Conservation (phyloP, 345 rosid species). For the Populus deltoides region DNA sequence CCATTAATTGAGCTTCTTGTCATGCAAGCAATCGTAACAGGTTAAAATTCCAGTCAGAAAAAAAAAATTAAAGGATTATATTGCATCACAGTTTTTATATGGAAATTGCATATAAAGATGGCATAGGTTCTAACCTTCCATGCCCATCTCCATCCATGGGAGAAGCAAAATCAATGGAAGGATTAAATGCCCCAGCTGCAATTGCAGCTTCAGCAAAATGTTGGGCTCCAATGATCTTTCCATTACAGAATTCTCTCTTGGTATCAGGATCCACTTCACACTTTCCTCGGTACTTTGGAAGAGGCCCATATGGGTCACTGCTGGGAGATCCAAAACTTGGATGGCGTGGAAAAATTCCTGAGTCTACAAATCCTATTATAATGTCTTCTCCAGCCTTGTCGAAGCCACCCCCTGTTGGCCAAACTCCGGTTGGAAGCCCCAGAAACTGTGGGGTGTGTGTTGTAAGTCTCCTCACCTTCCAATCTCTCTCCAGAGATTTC, state of each 20-base stretch:
- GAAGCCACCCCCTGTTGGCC: conserved; percentile 99
- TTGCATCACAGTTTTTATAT: conserved; percentile 1
- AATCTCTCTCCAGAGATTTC: conserved; percentile 84
- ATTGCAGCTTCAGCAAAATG: conserved; percentile 95
- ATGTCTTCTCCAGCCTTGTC: conserved; percentile 94
- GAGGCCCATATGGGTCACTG: conserved; percentile 75
- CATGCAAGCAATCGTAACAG: background rate
- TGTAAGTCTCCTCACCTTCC: conserved; percentile 94
- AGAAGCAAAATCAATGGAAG: conserved; percentile 81
- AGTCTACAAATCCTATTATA: conserved; percentile 92
- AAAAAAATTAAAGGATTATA: background rate
- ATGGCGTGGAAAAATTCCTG: conserved; percentile 88
- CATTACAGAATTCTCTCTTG: conserved; percentile 70
- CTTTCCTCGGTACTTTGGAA: conserved; percentile 84
- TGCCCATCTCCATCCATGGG: conserved; percentile 99
- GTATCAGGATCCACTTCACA: conserved; percentile 82
- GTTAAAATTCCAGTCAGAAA: background rate
- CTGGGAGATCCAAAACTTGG: conserved; percentile 78
- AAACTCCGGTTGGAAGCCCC: conserved; percentile 96
- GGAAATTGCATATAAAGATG: background rate
- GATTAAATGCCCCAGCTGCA: conserved; percentile 91
- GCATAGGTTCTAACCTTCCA: conserved; percentile 63
- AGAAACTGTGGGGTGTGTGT: conserved; percentile 96
- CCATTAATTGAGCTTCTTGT: background rate
- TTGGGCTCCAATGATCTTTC: conserved; percentile 98